Conservation (phyloP, 108 stramenopile species). For the Conticribra guillardii region DNA sequence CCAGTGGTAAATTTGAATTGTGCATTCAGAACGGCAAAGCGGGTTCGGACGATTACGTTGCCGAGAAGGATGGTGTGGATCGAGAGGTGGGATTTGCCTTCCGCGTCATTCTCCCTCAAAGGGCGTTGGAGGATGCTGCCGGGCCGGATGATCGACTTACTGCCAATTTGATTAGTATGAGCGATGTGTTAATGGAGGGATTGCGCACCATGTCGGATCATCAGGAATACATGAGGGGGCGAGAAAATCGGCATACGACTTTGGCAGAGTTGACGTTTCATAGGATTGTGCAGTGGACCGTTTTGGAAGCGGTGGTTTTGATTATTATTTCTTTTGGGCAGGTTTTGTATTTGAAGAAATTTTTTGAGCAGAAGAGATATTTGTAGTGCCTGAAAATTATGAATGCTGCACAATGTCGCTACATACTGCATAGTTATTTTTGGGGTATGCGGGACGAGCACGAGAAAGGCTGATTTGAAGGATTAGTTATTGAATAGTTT, state of each 20-base stretch:
- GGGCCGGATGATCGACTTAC: constrained; percentile 69
- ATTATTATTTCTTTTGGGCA: constrained; percentile 71
- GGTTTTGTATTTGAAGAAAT: constrained; percentile 82
- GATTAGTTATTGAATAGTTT: no score
- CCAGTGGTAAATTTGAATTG: constrained; percentile 49
- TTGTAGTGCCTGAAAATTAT: no score
- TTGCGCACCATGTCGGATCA: constrained; percentile 68
- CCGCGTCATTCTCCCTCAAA: constrained; percentile 46
- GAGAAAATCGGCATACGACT: constrained; percentile 67
- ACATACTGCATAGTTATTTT: no score
- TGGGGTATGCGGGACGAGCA: no score
- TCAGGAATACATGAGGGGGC: constrained; percentile 71
- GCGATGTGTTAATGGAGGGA: constrained; percentile 26
- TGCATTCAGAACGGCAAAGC: constrained; percentile 66
- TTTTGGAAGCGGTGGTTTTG: constrained; percentile 74
- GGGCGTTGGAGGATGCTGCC: constrained; percentile 50
- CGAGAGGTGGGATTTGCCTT: constrained; percentile 65
- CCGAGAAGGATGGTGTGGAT: constrained; percentile 40
- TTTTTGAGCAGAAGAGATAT: constrained; percentile 80
- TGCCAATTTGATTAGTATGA: constrained; percentile 33
- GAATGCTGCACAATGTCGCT: no score
- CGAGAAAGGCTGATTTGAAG: no score
- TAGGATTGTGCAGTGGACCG: constrained; percentile 70
- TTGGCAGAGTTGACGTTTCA: constrained; percentile 59
- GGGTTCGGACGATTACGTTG: constrained; percentile 54